A percentile compares a stretch with the other conserved stretches of the same genome.
These are phyloP conservation scores for Ophiocordyceps camponoti-saundersi DNA, from an alignment of 2,329 filamentous ascomycete species.

Conservation along the genomic window DNA sequence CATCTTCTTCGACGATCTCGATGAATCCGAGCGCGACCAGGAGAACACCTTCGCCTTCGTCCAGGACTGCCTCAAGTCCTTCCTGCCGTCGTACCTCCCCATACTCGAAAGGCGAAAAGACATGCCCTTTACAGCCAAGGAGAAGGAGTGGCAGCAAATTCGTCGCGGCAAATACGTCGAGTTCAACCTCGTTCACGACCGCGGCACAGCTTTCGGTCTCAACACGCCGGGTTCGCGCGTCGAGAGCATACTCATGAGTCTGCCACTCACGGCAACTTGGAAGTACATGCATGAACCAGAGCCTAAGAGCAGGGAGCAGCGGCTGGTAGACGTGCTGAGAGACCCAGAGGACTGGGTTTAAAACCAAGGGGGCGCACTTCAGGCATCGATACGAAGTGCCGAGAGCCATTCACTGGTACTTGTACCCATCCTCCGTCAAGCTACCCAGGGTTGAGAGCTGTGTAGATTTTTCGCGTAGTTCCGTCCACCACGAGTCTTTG, in stretches of 20 bases:
- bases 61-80: constrained; percentile 69
- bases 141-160: constrained; percentile 95
- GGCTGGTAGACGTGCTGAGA: constrained; percentile 56
- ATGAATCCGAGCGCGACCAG: constrained; percentile 69
- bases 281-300: constrained; percentile 85
- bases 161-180: constrained; percentile 91
- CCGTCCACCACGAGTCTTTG: too few species aligned
- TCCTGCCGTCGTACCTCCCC: constrained; percentile 79
- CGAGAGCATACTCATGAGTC: constrained; percentile 94
- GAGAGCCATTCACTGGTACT: too few species aligned
- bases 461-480: too few species aligned
- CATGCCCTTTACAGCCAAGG: constrained; percentile 69
- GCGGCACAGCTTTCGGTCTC: constrained; percentile 84
- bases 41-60: constrained; percentile 84
- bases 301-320: constrained; percentile 59
- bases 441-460: too few species aligned
- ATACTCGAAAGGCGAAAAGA: constrained; percentile 81
- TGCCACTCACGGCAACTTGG: constrained; percentile 87
- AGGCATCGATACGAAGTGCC: neutral
- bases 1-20: constrained; percentile 97
- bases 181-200: constrained; percentile 94
- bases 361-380: constrained; percentile 2
- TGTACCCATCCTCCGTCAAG: too few species aligned
- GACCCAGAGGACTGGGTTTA: constrained; percentile 52
- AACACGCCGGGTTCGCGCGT: constrained; percentile 83